Evolutionary conservation across 108 stramenopile species (phyloP), one percentile per base, ranked within the genome.

Genomic region (Nitzschia palea): DNA sequence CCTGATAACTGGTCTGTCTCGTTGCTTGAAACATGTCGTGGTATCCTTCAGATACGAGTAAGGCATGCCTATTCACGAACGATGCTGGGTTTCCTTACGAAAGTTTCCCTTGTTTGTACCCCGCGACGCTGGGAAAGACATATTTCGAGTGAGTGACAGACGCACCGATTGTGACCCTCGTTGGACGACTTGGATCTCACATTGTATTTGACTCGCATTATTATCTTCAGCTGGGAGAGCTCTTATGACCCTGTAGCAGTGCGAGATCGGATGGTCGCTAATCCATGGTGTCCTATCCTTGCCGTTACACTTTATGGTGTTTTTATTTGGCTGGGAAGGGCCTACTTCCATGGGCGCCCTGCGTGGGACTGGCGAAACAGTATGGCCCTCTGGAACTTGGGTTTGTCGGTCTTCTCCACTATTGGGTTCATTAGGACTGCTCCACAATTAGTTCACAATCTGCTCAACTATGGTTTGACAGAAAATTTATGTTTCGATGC

Each of bases 381-480:
- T 29, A 57, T 91, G 65, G 82, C 89, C 9, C 27, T 59, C n/a
- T 98, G 98, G 98, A 98, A 98, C 66, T 67, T 95, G 54, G 29
- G 65, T 0, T 80, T 98, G 51, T 78, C 81, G 37, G 71, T 91
- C 50, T 98, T 98, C 74, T 91, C 89, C n/a, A 69, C 68, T 48
- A 74, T 93, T 35, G 98, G 98, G 6, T 77, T 90, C 35, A 28
- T 89, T 37, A 90, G 96, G 12, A 91, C 89, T 1, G 79, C 87
- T 0, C 96, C 96, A 6, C 85, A 91, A 67, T 79, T 97, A 18
- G 51, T 93, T 17, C 79, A 93, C 87, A 96, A 92, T 57, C 31
- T 97, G 26, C 50, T 63, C 15, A 50, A 77, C 51, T 79, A 67
- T 40, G 18, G 79, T 30, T 56, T 87, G 35, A 65, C 70, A 15